Evolutionary conservation across 2,329 filamentous ascomycete genomes (phyloP).

Genomic region (Blumeria graminis): DNA sequence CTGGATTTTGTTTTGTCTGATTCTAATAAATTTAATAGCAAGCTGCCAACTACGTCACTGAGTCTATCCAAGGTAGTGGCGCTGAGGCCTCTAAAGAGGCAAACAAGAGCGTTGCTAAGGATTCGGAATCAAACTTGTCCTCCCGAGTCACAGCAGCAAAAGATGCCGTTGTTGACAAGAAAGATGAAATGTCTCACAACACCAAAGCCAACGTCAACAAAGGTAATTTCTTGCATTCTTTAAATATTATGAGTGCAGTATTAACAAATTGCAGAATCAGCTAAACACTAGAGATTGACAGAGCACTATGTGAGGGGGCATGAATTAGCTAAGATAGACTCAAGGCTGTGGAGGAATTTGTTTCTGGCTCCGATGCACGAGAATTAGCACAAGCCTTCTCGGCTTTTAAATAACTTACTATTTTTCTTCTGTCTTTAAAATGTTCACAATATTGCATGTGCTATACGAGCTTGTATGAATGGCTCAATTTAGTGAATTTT

Average conservation of each 20-base stretch:
- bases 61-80: slow-evolving; percentile 25
- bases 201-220: slow-evolving; percentile 24
- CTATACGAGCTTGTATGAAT: too few species aligned
- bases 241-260: not conserved
- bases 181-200: slow-evolving; percentile 26
- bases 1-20: not conserved
- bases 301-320: not conserved
- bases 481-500: too few species aligned
- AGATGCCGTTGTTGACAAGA: slow-evolving; percentile 27
- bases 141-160: slow-evolving; percentile 26
- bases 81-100: slow-evolving; percentile 28
- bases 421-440: too few species aligned
- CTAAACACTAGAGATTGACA: slow-evolving; percentile 13
- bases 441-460: too few species aligned
- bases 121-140: slow-evolving; percentile 19
- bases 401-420: too few species aligned
- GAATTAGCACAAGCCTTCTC: too few species aligned
- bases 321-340: too few species aligned
- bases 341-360: too few species aligned
- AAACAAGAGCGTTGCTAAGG: slow-evolving; percentile 33
- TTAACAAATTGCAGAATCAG: slow-evolving; percentile 11
- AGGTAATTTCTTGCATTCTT: slow-evolving; percentile 11
- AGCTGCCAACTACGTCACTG: slow-evolving; percentile 30
- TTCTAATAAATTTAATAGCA: slow-evolving; percentile 14
- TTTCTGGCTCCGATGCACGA: too few species aligned